Percentiles rank a stretch among this genome's conserved stretches.
Evolutionary conservation across 2,329 filamentous ascomycete genomes (phyloP).

Genomic region (Fonsecaea pugnacius): DNA sequence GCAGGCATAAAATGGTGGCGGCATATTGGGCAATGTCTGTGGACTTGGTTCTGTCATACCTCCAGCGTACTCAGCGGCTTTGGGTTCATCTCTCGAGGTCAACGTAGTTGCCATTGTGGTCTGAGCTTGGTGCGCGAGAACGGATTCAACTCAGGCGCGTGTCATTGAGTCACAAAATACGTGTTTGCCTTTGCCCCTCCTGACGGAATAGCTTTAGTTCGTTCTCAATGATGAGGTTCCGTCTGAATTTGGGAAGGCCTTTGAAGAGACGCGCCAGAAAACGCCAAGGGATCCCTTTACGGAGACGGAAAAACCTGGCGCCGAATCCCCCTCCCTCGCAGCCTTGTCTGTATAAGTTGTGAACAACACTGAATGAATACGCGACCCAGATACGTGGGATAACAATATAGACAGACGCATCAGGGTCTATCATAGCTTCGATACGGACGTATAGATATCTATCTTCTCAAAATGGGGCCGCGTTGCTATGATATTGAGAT

Average conservation of each 20-base stretch:
- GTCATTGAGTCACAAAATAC: neutral
- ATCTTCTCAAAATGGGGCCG: too few relatives aligned
- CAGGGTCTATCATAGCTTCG: too few relatives aligned
- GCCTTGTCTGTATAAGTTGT: neutral
- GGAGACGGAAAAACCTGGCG: neutral
- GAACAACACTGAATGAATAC: too few relatives aligned
- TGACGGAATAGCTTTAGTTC: neutral
- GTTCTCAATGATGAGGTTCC: neutral
- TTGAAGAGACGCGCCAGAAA: neutral
- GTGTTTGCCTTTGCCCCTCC: neutral
- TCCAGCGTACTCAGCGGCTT: constrained; percentile 55
- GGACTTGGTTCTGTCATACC: constrained; percentile 44
- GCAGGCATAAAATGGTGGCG: neutral
- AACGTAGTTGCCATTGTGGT: constrained; percentile 30
- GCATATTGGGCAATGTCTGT: constrained; percentile 18
- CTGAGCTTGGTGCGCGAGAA: neutral
- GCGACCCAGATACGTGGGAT: too few relatives aligned
- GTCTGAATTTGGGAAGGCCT: neutral
- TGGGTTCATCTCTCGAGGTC: constrained; percentile 42
- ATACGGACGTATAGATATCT: too few relatives aligned
- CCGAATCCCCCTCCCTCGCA: neutral
- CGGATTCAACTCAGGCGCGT: neutral
- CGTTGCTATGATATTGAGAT: too few relatives aligned
- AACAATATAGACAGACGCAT: too few relatives aligned
- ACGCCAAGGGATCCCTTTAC: neutral